Conservation (phyloP, 176 grass and related monocot species). For the maize (Zea mays) region DNA sequence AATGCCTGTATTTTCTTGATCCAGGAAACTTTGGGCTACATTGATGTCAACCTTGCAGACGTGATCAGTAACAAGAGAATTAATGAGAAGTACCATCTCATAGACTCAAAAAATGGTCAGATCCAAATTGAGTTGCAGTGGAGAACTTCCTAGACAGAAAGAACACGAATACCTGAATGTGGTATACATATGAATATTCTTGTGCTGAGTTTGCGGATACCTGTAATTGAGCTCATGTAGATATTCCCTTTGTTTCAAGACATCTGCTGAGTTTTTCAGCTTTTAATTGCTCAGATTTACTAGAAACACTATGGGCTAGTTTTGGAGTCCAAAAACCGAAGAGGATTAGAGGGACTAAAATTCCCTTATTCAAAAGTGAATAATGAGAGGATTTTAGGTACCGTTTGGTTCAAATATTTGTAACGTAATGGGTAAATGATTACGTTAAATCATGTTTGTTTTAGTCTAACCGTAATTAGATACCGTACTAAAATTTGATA, state of each 20-base stretch:
- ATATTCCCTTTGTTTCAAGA: slow-evolving; percentile 29
- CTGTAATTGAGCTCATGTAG: slow-evolving; percentile 39
- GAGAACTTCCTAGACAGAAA: slow-evolving; percentile 68
- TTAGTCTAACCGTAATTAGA: too few species aligned
- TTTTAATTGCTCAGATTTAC: slow-evolving; percentile 17
- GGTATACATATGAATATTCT: slow-evolving; percentile 20
- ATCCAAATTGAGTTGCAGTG: slow-evolving; percentile 85
- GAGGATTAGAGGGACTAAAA: too few species aligned
- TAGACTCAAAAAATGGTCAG: slow-evolving; percentile 79
- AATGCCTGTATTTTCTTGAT: slow-evolving; percentile 29
- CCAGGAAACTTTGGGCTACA: slow-evolving; percentile 79
- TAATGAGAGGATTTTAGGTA: too few species aligned
- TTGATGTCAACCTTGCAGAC: slow-evolving; percentile 68
- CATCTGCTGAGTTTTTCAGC: background rate
- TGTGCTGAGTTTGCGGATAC: slow-evolving; percentile 21
- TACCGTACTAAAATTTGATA: too few species aligned
- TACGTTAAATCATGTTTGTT: too few species aligned
- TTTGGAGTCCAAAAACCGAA: too few species aligned
- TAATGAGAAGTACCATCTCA: slow-evolving; percentile 78
- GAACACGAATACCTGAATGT: slow-evolving; percentile 8
- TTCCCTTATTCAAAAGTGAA: too few species aligned
- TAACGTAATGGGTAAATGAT: too few species aligned
- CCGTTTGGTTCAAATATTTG: too few species aligned
- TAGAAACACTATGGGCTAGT: background rate
- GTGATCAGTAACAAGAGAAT: slow-evolving; percentile 85